These are phyloP conservation scores for Exsudoporus frostii DNA, from an alignment of 768 basidiomycete genomes.

Conservation along the genomic window DNA sequence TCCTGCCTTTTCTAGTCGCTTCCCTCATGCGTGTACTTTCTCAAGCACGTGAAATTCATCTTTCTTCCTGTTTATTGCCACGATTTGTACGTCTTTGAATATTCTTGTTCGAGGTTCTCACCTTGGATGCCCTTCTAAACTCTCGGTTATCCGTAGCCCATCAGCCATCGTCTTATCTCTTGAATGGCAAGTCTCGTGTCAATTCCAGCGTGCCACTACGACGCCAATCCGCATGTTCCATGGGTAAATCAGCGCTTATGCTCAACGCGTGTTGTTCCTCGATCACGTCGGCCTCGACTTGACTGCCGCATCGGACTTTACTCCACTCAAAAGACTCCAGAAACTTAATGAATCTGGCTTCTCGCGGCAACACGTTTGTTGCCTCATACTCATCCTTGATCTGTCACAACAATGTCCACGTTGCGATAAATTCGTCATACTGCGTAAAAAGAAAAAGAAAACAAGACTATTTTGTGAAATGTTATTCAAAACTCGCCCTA, in stretches of 20 bases:
- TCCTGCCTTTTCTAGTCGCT: conserved; percentile 56
- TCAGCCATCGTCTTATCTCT: conserved; percentile 16
- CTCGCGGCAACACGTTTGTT: conserved; percentile 67
- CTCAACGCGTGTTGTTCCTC: conserved; percentile 61
- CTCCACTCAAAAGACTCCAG: conserved; percentile 69
- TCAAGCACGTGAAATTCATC: conserved; percentile 29
- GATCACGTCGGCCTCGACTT: conserved; percentile 62
- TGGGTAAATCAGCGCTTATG: conserved; percentile 49
- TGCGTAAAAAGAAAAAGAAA: conserved; percentile 36
- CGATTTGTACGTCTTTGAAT: conserved; percentile 32
- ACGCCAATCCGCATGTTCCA: conserved; percentile 35
- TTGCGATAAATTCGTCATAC: conserved; percentile 65
- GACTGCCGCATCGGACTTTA: conserved; percentile 53
- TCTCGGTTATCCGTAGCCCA: conserved; percentile 27
- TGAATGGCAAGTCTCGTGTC: conserved; percentile 30
- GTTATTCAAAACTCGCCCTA: conserved; percentile 43
- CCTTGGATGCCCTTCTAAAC: conserved; percentile 11
- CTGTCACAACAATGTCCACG: conserved; percentile 67
- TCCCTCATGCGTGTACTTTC: conserved; percentile 35
- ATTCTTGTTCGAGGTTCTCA: conserved; percentile 30
- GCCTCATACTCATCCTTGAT: conserved; percentile 66
- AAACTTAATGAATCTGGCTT: conserved; percentile 60
- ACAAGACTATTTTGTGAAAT: conserved; percentile 46
- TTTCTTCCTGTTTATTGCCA: conserved; percentile 22
- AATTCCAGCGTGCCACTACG: conserved; percentile 24